Conservation (phyloP, 176 grass and related monocot genomes). For the sorghum (Sorghum bicolor) region DNA sequence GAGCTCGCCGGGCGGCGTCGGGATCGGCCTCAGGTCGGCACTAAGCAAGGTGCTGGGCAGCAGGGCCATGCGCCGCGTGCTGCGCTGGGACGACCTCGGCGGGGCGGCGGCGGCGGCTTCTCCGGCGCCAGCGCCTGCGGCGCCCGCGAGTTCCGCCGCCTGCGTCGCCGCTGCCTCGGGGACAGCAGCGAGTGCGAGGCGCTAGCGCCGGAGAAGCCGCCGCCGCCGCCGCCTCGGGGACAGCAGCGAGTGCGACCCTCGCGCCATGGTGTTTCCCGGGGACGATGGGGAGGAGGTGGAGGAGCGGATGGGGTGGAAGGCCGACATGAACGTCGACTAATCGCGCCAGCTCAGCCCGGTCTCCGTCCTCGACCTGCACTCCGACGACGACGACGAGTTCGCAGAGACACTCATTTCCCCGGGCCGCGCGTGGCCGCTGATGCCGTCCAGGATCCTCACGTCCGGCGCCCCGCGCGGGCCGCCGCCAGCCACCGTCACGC, state of each 20-base stretch:
- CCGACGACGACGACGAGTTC: conserved; percentile 52
- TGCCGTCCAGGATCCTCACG: too few relatives aligned
- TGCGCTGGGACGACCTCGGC: conserved; percentile 33
- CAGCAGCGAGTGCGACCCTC: conserved; percentile 34
- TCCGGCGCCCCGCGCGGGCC: too few relatives aligned
- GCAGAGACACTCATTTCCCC: too few relatives aligned
- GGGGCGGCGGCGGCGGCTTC: conserved; percentile 19
- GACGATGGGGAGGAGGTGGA: neutral
- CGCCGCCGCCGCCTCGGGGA: too few relatives aligned
- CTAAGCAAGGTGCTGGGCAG: conserved; percentile 37
- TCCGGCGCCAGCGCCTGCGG: neutral
- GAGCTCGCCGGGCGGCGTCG: neutral
- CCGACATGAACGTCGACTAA: conserved; percentile 36
- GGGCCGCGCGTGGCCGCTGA: too few relatives aligned
- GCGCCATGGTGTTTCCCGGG: conserved; percentile 21
- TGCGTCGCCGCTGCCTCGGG: conserved; percentile 27
- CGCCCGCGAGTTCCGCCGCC: conserved; percentile 50
- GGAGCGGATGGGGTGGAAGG: conserved; percentile 31
- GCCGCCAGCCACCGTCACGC: too few relatives aligned
- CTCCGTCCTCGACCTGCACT: conserved; percentile 81
- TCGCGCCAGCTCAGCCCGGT: conserved; percentile 86
- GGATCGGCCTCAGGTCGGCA: neutral
- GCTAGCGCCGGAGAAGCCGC: too few relatives aligned
- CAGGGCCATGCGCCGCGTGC: conserved; percentile 31
- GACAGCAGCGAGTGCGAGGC: too few relatives aligned